phyloP scores from a whole-genome alignment of 495 filamentous ascomycete species.

The Achaetomiella virescens region DNA sequence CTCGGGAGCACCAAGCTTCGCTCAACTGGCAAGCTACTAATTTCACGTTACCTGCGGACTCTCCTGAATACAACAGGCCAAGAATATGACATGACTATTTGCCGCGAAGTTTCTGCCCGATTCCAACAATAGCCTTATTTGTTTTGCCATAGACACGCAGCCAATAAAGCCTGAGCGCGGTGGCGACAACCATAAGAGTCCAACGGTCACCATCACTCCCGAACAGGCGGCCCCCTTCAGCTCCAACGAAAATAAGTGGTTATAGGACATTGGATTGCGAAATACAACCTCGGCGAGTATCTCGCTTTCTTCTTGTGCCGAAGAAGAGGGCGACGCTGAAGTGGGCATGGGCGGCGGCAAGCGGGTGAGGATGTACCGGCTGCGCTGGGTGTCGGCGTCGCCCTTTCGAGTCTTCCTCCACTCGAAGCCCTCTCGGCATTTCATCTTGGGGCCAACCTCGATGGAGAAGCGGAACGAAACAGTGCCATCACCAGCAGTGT shows the following conservation, averaged over 20 bases:
- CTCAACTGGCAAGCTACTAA: too few relatives aligned
- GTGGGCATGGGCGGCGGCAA: not conserved
- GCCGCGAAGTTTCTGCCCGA: not conserved
- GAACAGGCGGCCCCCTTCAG: not conserved
- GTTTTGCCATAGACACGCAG: not conserved
- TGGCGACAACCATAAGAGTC: not conserved
- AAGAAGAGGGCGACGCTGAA: not conserved
- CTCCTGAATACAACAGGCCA: too few relatives aligned
- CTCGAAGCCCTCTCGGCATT: not conserved
- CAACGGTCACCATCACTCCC: not conserved
- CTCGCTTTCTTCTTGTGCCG: not conserved
- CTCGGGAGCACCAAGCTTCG: too few relatives aligned
- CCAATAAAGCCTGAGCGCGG: not conserved
- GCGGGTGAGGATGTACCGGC: not conserved
- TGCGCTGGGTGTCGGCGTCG: not conserved
- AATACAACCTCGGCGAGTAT: not conserved
- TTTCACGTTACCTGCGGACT: too few relatives aligned
- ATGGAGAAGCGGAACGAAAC: conserved; percentile 4
- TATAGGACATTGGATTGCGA: not conserved
- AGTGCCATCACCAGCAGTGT: not conserved
- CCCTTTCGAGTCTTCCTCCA: not conserved
- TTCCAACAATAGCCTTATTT: not conserved
- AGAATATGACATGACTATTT: too few relatives aligned
- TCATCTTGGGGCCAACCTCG: conserved; percentile 6
- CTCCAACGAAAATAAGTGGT: not conserved